phyloP scores from a whole-genome alignment of 441 rosid genomes.

The Adansonia madagascariensis region DNA sequence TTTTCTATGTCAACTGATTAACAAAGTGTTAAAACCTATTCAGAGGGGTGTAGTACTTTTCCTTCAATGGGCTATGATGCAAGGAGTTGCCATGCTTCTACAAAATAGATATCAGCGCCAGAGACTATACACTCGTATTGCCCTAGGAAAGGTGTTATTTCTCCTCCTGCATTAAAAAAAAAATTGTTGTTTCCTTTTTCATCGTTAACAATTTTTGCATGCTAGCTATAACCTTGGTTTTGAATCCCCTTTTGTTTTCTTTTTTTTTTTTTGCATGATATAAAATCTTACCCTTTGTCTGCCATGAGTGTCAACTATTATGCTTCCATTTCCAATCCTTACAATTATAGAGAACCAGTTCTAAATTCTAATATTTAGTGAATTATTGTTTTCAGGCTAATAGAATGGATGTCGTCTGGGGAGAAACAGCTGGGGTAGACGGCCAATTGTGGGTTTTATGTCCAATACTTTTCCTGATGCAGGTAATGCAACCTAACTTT shows the following conservation, averaged over 20 bases:
- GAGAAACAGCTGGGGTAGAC: slow-evolving; percentile 97
- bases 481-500: slow-evolving; percentile 50
- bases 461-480: slow-evolving; percentile 87
- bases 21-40: slow-evolving; percentile 33
- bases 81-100: slow-evolving; percentile 98
- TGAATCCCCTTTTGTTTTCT: background rate
- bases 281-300: background rate
- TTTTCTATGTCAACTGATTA: slow-evolving; percentile 25
- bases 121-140: slow-evolving; percentile 95
- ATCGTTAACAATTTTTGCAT: slow-evolving; percentile 9
- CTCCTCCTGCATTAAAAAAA: slow-evolving; percentile 15
- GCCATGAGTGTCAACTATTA: background rate
- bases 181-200: slow-evolving; percentile 8
- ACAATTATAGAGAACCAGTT: background rate
- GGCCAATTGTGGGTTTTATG: slow-evolving; percentile 91
- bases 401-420: slow-evolving; percentile 99
- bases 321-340: slow-evolving; percentile 5
- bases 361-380: background rate
- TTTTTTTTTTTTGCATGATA: slow-evolving; percentile 4
- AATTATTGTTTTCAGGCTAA: slow-evolving; percentile 65
- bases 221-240: background rate
- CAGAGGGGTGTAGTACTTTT: slow-evolving; percentile 97
- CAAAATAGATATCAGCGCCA: slow-evolving; percentile 98
- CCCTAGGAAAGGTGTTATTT: slow-evolving; percentile 81
- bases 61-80: slow-evolving; percentile 99